These are phyloP conservation scores for Torulaspora franciscae DNA, from an alignment of 805 yeast genomes.

Conservation along the genomic window DNA sequence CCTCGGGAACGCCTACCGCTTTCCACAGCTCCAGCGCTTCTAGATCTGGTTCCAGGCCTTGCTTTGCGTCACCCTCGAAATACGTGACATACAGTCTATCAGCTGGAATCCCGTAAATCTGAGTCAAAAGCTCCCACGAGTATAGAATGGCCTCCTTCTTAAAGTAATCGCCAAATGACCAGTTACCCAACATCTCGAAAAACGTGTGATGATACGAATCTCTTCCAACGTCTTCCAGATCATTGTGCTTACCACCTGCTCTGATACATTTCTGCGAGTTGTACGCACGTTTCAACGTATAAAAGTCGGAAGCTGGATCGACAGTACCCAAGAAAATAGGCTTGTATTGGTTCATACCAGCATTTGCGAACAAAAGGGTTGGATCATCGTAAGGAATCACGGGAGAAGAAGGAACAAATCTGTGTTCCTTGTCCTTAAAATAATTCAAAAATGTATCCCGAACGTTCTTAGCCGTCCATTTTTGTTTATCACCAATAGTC, in stretches of 20 bases:
- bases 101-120: conserved; percentile 71
- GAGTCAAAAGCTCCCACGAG: conserved; percentile 89
- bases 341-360: conserved; percentile 99
- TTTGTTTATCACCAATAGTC: conserved; percentile 36
- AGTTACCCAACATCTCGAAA: conserved; percentile 98
- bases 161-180: conserved; percentile 99
- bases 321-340: conserved; percentile 97
- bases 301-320: conserved; percentile 87
- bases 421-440: conserved; percentile 66
- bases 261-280: conserved; percentile 98
- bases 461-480: conserved; percentile 51
- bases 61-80: conserved; percentile 84
- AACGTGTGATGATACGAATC: conserved; percentile 98
- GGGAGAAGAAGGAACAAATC: conserved; percentile 85
- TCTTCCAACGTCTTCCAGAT: conserved; percentile 96
- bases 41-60: conserved; percentile 85
- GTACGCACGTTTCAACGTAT: conserved; percentile 77
- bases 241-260: conserved; percentile 99
- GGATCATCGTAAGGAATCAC: conserved; percentile 98
- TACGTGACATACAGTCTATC: conserved; percentile 90
- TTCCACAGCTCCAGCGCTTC: conserved; percentile 90
- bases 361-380: conserved; percentile 91
- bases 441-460: conserved; percentile 82
- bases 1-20: conserved; percentile 82
- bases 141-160: conserved; percentile 84